Evolutionary conservation across 257 asterid species (phyloP), one percentile per base, ranked within the genome.

Genomic region (Solanum chmielewskii): DNA sequence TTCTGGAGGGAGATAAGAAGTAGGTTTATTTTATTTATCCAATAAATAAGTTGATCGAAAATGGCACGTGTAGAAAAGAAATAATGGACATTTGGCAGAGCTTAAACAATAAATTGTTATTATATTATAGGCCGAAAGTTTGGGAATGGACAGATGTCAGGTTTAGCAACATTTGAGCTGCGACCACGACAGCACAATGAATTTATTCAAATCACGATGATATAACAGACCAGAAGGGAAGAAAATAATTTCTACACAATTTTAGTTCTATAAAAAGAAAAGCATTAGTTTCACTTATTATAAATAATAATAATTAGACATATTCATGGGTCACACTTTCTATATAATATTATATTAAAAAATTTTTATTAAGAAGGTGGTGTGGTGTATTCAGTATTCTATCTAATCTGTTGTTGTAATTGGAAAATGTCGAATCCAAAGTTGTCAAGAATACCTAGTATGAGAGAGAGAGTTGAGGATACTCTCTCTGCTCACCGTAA

Each of bases 401-500:
- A 15, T 45, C 25, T 59, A 13, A 15, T 25, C 5, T 11, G 18
- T 2, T 35, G 64, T 56, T 45, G 11, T 29, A 16, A 9, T 27
- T 35, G 6, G 25, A 83, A 21, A 66, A 94, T 93, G 98, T 92
- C 93, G 83, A 80, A 92, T 25, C 90, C 92, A 35, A 93, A 92
- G 83, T 88, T 96, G 18, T 75, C 73, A 76, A 97, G 92, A 82
- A 20, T 91, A 52, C 98, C 98, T 37, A 97, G 99, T 88, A 95
- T 95, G 93, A 92, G 97, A 78, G 98, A 93, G 88, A 92, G 98
- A 85, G 98, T 97, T 29, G 99, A 97, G 88, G 98, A 91, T 83
- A 97, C 99, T 25, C 99, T 97, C 44, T 88, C 95, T 70, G 98
- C 98, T 88, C 98, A 96, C 86, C 93, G 99, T 18, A 95, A 97